Base-by-base conservation (phyloP, 2,329 filamentous ascomycete genomes). In the Dactylellina parvicollis region DNA sequence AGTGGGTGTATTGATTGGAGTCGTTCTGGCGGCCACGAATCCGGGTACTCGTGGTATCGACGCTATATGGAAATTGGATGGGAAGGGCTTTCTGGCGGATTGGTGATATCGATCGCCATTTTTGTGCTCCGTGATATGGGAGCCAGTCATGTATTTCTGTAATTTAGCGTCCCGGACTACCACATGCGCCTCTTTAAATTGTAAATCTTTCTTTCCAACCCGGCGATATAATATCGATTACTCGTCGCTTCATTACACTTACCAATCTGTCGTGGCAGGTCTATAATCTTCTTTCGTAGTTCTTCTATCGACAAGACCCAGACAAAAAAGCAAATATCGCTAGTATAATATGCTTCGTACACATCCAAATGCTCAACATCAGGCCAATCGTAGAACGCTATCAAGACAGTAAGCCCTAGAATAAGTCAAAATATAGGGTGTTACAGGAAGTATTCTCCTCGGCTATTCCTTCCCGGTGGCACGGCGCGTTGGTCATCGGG, bases 401-500 rank as follows among this genome's bases (percentile, higher is more conserved):
- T n/a, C 40, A 8, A 28, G 26, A n/a, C 26, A 7, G 38, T 56
- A 52, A 46, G 46, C 32, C 26, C 32, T 30, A 22, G 7, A 59
- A 36, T 30, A 54, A 44, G 26, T 5, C 7, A 34, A 40, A 36
- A 20, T 10, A 18, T 18, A 26, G 14, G 22, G 40, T 36, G 61
- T 79, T 80, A 90, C 78, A 91, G 82, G 82, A 91, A 91, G 82
- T 91, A 91, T 79, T 91, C 89, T 59, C 86, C 87, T 14, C 88
- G 87, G 26, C 88, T 87, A 75, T 88, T 84, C 44, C 88, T 85
- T 62, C 86, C 90, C 9, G 89, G 88, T 1, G 92, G 92, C 7
- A 94, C 89, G 64, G 92, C 90, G 73, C 92, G 86, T 81, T 91
- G 86, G 77, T 95, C 89, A 78, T 95, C 92, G 0, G 92, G 91